Base-by-base conservation (phyloP, 352 stramenopile species). In the Globisporangium echinulatum region DNA sequence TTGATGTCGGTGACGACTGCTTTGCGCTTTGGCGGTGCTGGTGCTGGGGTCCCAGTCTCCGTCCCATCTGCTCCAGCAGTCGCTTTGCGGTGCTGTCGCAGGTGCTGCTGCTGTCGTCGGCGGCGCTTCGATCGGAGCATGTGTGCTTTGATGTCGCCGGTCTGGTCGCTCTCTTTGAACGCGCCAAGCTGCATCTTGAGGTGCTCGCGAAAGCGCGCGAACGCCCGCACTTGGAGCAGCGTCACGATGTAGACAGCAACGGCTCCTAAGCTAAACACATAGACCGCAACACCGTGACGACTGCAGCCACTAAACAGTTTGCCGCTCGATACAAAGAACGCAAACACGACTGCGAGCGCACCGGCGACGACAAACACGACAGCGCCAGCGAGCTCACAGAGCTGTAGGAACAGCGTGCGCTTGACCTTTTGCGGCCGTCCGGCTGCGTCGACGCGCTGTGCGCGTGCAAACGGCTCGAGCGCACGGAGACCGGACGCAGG, bases 141-240 rank as follows among this genome's bases (percentile, higher is more conserved):
- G 58, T 88, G 81, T 25, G 78, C 76, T 25, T 81, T 79, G 8
- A 93, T 75, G 47, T 87, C 73, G 15, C 79, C 79, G 3, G 79
- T 90, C 58, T 91, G 78, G 52, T 93, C 84, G 39, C 82, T 82
- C 48, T 93, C 84, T 53, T 87, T 78, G 60, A 93, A 93, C 14
- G 84, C 84, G 7, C 84, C 84, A 0, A 93, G 67, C 40, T 86
- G 65, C 84, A 93, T 93, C 68, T 93, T 93, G 25, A 93, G 70
- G 56, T 93, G 84, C 42, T 93, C 84, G 3, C 82, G 82, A 59
- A 87, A 90, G 13, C 84, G 81, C 39, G 82, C 81, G 25, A 33
- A 33, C 25, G 25, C 25, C 25, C 72, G 71, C 49, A 90, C 79
- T 49, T 90, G 70, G 19, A 85, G 66, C 42, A 86, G 88, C 17